These are phyloP conservation scores for Sphaerulina populicola DNA, from an alignment of 2,329 filamentous ascomycete species.

Conservation along the genomic window DNA sequence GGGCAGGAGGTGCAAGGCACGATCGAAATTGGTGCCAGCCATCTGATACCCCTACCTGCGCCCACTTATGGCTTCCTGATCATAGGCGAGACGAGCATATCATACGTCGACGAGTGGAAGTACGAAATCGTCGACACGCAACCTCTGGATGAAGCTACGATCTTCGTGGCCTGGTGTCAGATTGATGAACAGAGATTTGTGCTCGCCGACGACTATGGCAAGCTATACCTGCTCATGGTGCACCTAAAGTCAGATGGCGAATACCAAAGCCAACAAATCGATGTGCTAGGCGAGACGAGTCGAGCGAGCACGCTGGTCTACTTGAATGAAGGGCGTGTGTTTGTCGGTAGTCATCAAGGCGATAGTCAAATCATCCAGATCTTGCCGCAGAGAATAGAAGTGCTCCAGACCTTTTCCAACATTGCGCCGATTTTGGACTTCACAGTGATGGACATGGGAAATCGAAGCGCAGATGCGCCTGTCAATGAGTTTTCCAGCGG, in stretches of 20 bases:
- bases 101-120: slow-evolving; percentile 70
- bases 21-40: slow-evolving; percentile 52
- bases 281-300: slow-evolving; percentile 59
- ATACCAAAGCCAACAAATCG: slow-evolving; percentile 65
- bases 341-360: slow-evolving; percentile 85
- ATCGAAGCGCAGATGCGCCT: slow-evolving; percentile 66
- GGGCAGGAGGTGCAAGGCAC: slow-evolving; percentile 40
- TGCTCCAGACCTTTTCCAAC: slow-evolving; percentile 70
- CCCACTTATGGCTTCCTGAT: slow-evolving; percentile 46
- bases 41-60: slow-evolving; percentile 53
- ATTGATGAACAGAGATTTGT: slow-evolving; percentile 75
- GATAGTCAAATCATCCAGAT: slow-evolving; percentile 76
- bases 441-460: slow-evolving; percentile 91
- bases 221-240: slow-evolving; percentile 75
- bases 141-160: slow-evolving; percentile 61
- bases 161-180: slow-evolving; percentile 87
- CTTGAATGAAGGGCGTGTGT: slow-evolving; percentile 63
- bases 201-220: slow-evolving; percentile 86
- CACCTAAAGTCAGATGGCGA: slow-evolving; percentile 54
- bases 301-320: slow-evolving; percentile 73
- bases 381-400: slow-evolving; percentile 48
- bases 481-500: slow-evolving; percentile 91
- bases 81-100: slow-evolving; percentile 58
- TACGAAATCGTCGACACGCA: slow-evolving; percentile 58
- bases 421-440: slow-evolving; percentile 92